phyloP scores from a whole-genome alignment of 306 rosid species.

The Trifolium repens region DNA sequence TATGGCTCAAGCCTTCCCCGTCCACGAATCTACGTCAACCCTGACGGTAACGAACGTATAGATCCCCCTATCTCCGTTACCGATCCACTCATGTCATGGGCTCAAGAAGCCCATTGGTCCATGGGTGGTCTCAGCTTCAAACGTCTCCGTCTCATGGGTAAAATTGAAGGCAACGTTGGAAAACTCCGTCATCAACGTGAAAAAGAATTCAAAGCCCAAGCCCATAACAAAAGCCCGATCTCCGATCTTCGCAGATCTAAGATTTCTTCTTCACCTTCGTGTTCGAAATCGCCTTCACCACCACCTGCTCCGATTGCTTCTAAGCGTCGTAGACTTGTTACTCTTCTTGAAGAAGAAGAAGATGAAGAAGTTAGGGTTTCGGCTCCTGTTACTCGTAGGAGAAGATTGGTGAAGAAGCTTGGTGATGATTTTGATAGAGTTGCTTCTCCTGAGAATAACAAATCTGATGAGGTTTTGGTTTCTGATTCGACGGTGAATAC shows the following conservation, averaged over 20 bases:
- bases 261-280: neutral
- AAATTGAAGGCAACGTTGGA: constrained; percentile 72
- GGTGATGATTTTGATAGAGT: constrained; percentile 84
- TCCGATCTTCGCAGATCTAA: neutral
- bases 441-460: constrained; percentile 55
- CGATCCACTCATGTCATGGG: constrained; percentile 74
- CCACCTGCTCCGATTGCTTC: constrained; percentile 70
- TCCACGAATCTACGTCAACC: constrained; percentile 72
- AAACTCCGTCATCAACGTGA: constrained; percentile 69
- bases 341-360: constrained; percentile 48
- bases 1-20: constrained; percentile 92
- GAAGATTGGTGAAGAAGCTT: constrained; percentile 78
- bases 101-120: constrained; percentile 94
- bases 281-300: constrained; percentile 43
- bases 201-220: constrained; percentile 31
- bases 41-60: constrained; percentile 59
- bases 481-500: neutral
- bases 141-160: constrained; percentile 82
- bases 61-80: constrained; percentile 67
- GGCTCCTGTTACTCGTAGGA: constrained; percentile 38
- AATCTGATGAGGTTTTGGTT: neutral
- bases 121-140: constrained; percentile 86
- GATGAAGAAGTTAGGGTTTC: constrained; percentile 1
- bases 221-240: neutral
- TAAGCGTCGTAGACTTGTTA: constrained; percentile 57